A percentile compares a stretch with the other conserved stretches of the same genome.
Conservation (phyloP, 257 asterid species). For the Sherardia arvensis region DNA sequence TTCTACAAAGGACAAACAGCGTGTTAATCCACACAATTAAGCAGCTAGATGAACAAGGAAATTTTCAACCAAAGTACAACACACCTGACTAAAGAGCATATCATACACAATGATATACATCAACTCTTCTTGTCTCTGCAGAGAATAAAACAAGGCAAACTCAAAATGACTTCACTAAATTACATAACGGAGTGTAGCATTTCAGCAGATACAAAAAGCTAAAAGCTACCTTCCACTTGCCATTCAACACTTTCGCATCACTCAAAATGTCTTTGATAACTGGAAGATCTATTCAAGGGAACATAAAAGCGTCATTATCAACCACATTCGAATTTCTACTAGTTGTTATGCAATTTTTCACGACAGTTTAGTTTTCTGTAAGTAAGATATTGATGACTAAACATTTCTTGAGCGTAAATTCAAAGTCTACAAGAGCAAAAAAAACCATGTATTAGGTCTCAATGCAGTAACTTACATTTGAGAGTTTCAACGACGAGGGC, state of each 20-base stretch:
- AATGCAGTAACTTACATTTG: slow-evolving; percentile 43
- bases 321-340: background rate
- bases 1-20: slow-evolving; percentile 30
- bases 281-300: slow-evolving; percentile 45
- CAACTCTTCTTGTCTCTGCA: slow-evolving; percentile 72
- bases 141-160: slow-evolving; percentile 7
- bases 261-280: slow-evolving; percentile 65
- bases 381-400: background rate
- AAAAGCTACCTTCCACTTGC: slow-evolving; percentile 72
- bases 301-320: background rate
- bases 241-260: slow-evolving; percentile 45
- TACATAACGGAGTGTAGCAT: background rate
- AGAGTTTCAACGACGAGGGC: slow-evolving; percentile 91
- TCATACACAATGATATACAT: slow-evolving; percentile 65
- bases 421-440: background rate
- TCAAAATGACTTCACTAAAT: background rate
- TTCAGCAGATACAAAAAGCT: no score
- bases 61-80: background rate
- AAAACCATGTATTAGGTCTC: background rate
- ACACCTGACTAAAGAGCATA: slow-evolving; percentile 80
- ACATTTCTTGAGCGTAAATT: background rate
- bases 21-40: slow-evolving; percentile 10
- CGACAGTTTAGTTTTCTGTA: background rate
- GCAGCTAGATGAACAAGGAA: background rate
- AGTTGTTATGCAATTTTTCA: background rate